Evolutionary conservation across 1,284 basidiomycete species (phyloP).

Genomic region (Cystobasidiaceae sp.): DNA sequence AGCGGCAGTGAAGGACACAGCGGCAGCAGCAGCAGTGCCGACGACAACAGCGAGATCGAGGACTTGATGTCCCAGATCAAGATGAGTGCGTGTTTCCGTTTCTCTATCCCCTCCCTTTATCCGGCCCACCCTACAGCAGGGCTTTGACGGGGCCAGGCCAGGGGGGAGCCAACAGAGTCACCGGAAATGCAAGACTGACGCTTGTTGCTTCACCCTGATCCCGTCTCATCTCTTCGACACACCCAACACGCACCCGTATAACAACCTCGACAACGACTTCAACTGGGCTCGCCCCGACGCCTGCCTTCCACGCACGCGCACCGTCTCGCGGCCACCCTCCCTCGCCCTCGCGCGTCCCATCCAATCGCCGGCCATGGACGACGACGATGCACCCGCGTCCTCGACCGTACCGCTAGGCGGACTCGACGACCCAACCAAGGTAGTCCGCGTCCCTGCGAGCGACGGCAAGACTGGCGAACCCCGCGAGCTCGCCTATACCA

Average conservation of each 20-base stretch:
- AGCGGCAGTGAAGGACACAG: conserved; percentile 1
- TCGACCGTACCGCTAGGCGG: neutral
- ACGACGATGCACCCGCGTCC: neutral
- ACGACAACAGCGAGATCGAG: conserved; percentile 21
- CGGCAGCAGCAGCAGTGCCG: neutral
- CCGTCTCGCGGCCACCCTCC: neutral
- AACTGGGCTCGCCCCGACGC: neutral
- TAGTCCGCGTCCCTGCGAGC: conserved; percentile 89
- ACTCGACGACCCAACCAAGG: conserved; percentile 82
- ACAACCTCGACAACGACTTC: too few species aligned
- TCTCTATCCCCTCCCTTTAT: neutral
- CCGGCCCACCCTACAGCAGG: conserved; percentile 7
- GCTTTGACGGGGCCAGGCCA: neutral
- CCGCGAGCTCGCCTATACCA: conserved; percentile 86
- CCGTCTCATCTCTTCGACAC: too few species aligned
- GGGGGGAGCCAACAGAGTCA: neutral
- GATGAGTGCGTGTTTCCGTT: conserved; percentile 17
- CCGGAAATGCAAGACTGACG: neutral
- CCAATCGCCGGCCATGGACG: too few species aligned
- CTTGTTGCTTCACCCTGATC: too few species aligned
- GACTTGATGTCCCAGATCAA: conserved; percentile 30
- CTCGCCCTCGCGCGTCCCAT: too few species aligned
- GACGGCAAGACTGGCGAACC: conserved; percentile 90
- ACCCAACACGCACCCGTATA: too few species aligned
- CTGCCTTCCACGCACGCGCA: neutral